Base-by-base conservation (phyloP, 345 rosid genomes). In the Brassica rapa region DNA sequence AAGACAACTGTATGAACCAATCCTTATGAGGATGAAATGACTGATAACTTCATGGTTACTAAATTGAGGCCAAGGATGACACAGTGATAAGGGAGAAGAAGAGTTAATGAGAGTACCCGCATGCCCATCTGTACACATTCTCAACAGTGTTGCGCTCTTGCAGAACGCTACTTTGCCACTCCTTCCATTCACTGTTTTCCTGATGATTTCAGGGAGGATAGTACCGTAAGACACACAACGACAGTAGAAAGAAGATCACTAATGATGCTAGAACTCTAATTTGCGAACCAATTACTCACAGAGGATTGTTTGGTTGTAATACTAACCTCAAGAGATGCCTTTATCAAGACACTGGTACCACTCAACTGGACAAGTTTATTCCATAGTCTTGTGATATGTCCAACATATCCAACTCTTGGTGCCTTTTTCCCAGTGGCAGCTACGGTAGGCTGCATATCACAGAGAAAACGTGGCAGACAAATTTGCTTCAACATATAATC, bases 61-160 rank as follows among this genome's bases (percentile, higher is more conserved):
- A 27, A 56, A 57, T 5, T 12, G 30, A 66, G 53, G 41, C 65
- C 29, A 43, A n/a, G 29, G 7, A 72, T 60, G 3, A 67, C 62
- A 68, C 43, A 68, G 33, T 68, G 51, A 68, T 59, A 51, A 74
- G 62, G 59, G 70, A 53, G 43, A 68, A 53, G 43, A 68, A 77
- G 32, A 73, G 32, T 29, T 39, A 32, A 70, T 1, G 25, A 57
- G 60, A 30, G 59, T 89, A 96, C 99, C 98, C 97, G 82, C 99
- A 96, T 64, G 90, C 91, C 99, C 99, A 96, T 74, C 90, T 84
- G 73, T 85, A 88, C 69, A 95, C 98, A 88, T 95, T 93, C 88
- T 95, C 98, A 53, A 93, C 85, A 41, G 80, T 85, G 78, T 93
- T 96, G 57, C 99, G 96, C 79, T 89, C 91, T 61, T 90, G 97